Evolutionary conservation across 2,329 filamentous ascomycete species (phyloP).

Genomic region (Sporothrix globosa): DNA sequence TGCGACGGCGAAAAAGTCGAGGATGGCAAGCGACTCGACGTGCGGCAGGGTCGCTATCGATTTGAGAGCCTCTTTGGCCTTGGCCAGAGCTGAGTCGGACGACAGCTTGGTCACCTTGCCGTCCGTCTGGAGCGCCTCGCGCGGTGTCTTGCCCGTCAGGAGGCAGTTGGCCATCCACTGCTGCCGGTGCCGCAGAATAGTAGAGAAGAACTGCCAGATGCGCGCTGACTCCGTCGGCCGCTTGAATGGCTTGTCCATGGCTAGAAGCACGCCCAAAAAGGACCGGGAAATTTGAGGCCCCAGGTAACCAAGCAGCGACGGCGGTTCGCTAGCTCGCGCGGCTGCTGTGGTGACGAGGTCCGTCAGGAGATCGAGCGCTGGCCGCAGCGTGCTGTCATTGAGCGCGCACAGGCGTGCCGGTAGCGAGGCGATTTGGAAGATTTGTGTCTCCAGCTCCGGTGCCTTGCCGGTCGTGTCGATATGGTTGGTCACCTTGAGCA

Average conservation of each 20-base stretch:
- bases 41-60: constrained; percentile 66
- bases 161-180: constrained; percentile 96
- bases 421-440: constrained; percentile 79
- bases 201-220: constrained; percentile 85
- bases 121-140: constrained; percentile 67
- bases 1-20: constrained; percentile 84
- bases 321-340: constrained; percentile 68
- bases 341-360: constrained; percentile 71
- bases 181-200: constrained; percentile 84
- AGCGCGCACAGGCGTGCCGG: constrained; percentile 76
- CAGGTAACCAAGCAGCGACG: constrained; percentile 90
- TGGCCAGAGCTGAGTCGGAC: constrained; percentile 68
- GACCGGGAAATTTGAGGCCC: constrained; percentile 80
- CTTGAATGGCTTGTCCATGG: constrained; percentile 74
- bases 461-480: constrained; percentile 66
- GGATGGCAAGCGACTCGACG: constrained; percentile 70
- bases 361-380: constrained; percentile 71
- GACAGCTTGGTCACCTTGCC: constrained; percentile 54
- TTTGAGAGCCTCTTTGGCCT: constrained; percentile 71
- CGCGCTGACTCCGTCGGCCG: constrained; percentile 65
- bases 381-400: constrained; percentile 64
- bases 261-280: constrained; percentile 77
- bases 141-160: constrained; percentile 82
- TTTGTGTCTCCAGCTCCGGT: constrained; percentile 70
- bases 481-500: constrained; percentile 71